Base-by-base conservation (phyloP, 352 stramenopile species). In the Phytophthora citrophthora region DNA sequence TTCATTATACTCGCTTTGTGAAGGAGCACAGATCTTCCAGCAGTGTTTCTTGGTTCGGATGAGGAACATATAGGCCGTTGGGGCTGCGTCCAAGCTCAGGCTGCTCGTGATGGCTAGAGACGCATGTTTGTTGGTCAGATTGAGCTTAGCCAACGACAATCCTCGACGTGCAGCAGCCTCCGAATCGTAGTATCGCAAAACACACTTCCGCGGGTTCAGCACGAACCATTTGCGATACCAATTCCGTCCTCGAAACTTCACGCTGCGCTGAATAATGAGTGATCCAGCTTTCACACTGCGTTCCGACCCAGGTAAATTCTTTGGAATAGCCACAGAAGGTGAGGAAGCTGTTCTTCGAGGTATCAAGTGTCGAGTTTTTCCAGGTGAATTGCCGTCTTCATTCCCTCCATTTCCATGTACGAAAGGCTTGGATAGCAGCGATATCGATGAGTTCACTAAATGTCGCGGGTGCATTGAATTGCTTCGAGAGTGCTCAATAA, bases 161-260 rank as follows among this genome's bases (percentile, higher is more conserved):
- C 81, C 83, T 27, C 79, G 74, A 9, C 72, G 71, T 24, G 80
- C 81, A 10, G 82, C 71, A 32, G 68, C 60, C 64, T 93, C 82
- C 3, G 81, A 90, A 53, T 93, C 84, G 63, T 91, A 93, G 41
- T 89, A 93, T 5, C 82, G 81, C 48, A 93, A 38, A 0, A 87
- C 49, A n/a, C 75, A 77, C 64, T 91, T 90, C 23, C 62, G 68
- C 6, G 64, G 69, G 53, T 93, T 81, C 7, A 93, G 52, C 1
- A 90, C 80, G 58, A 93, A 90, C 84, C 84, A 93, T 63, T 93
- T 93, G 40, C 82, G 78, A 39, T 93, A 93, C 84, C 84, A 93
- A 46, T 89, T 79, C 4, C 77, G 72, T 18, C 83, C 81, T 8
- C 80, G 81, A 27, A 90, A 90, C 54, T 90, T 90, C 36, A 90